These are phyloP conservation scores for Eucalyptus regnans DNA, from an alignment of 345 rosid species.

Conservation along the genomic window DNA sequence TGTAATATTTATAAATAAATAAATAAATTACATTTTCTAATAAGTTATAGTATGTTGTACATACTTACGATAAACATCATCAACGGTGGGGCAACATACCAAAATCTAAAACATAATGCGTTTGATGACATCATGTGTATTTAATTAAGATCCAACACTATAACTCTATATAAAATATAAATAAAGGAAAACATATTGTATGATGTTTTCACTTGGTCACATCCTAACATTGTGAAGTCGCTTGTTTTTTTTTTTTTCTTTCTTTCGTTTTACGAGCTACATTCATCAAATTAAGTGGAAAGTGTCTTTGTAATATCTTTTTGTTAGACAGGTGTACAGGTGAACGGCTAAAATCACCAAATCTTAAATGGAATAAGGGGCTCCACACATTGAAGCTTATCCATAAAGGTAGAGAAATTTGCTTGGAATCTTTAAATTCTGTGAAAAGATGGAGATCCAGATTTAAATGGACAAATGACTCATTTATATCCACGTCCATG, in stretches of 20 bases:
- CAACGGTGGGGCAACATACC: background rate
- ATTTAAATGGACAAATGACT: background rate
- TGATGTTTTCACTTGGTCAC: background rate
- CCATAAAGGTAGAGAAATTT: background rate
- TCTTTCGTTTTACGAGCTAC: background rate
- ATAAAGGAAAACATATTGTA: background rate
- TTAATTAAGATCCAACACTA: background rate
- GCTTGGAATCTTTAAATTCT: background rate
- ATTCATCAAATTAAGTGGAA: background rate
- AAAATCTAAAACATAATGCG: background rate
- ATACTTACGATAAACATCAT: background rate
- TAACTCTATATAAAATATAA: background rate
- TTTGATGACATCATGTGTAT: background rate
- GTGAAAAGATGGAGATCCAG: background rate
- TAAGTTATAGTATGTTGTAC: background rate
- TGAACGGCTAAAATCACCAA: background rate
- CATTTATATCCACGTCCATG: background rate
- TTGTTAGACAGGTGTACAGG: background rate
- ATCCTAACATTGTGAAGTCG: background rate
- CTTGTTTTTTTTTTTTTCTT: background rate
- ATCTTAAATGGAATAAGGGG: background rate
- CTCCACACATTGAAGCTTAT: background rate
- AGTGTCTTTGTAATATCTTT: background rate
- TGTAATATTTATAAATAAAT: too few relatives aligned
- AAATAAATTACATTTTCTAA: background rate